Evolutionary conservation across 2,329 filamentous ascomycete genomes (phyloP).

Genomic region (Aspergillus sergii): DNA sequence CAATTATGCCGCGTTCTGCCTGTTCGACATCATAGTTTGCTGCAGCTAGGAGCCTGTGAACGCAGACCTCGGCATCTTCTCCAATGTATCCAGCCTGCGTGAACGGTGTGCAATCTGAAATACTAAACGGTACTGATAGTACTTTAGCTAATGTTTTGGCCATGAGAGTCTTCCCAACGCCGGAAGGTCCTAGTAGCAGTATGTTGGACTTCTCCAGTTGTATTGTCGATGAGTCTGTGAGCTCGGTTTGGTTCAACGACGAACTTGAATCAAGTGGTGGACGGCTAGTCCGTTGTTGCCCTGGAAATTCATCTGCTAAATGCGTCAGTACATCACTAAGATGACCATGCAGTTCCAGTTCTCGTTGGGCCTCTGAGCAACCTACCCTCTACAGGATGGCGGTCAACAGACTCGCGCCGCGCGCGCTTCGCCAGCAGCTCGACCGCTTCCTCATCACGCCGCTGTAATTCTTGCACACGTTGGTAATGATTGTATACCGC

Average conservation of each 20-base stretch:
- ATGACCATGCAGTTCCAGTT: neutral
- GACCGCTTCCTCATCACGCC: conserved; percentile 78
- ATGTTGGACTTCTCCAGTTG: conserved; percentile 96
- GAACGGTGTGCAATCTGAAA: conserved; percentile 93
- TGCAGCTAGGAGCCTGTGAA: conserved; percentile 85
- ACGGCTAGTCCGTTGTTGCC: conserved; percentile 58
- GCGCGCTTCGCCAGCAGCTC: conserved; percentile 72
- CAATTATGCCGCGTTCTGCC: conserved; percentile 89
- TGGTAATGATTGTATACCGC: conserved; percentile 98
- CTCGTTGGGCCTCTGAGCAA: neutral
- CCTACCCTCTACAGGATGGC: conserved; percentile 78
- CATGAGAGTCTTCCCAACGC: conserved; percentile 96
- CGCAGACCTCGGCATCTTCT: conserved; percentile 94
- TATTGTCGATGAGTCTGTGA: conserved; percentile 61
- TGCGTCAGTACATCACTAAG: neutral
- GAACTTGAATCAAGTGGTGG: conserved; percentile 33
- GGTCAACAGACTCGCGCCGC: conserved; percentile 67
- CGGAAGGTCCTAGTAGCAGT: conserved; percentile 85
- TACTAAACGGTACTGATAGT: conserved; percentile 92
- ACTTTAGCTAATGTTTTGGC: conserved; percentile 84
- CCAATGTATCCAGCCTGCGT: conserved; percentile 98
- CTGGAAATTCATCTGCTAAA: conserved; percentile 62
- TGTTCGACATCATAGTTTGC: conserved; percentile 84
- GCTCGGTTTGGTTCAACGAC: conserved; percentile 37
- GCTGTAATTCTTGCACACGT: conserved; percentile 72